phyloP scores from a whole-genome alignment of 2,329 filamentous ascomycete species.

The Apiospora malaysiana region DNA sequence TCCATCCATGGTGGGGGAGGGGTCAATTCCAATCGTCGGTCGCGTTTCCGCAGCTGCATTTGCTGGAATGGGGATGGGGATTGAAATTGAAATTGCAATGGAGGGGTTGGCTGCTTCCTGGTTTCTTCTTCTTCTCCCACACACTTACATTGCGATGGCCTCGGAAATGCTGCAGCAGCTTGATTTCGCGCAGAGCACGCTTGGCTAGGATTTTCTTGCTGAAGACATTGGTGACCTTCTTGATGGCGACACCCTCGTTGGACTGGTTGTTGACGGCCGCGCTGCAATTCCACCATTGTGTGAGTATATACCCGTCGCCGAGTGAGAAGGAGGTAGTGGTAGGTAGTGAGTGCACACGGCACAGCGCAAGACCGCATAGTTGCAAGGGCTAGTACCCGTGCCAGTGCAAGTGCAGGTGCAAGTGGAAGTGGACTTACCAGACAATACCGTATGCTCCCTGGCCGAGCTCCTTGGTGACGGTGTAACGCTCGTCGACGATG shows the following conservation, averaged over 20 bases:
- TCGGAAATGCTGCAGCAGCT: slow-evolving; percentile 96
- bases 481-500: slow-evolving; percentile 96
- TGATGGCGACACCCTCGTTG: slow-evolving; percentile 94
- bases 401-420: background rate
- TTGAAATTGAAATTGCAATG: background rate
- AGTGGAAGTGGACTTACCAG: slow-evolving; percentile 66
- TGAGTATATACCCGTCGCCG: slow-evolving; percentile 23
- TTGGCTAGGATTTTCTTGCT: slow-evolving; percentile 99
- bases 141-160: slow-evolving; percentile 80
- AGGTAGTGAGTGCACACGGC: too few species aligned
- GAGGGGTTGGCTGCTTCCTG: slow-evolving; percentile 9
- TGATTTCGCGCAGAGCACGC: slow-evolving; percentile 96
- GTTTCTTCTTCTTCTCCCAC: background rate
- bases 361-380: slow-evolving; percentile 7
- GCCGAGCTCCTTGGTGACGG: slow-evolving; percentile 96
- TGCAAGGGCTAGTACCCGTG: background rate
- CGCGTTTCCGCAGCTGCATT: slow-evolving; percentile 1
- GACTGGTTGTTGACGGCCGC: slow-evolving; percentile 92
- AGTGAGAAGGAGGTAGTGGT: too few species aligned
- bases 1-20: slow-evolving; percentile 1
- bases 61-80: background rate
- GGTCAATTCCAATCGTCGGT: slow-evolving; percentile 6
- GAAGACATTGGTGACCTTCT: slow-evolving; percentile 99
- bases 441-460: slow-evolving; percentile 99
- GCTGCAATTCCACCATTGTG: slow-evolving; percentile 52